Evolutionary conservation across 306 rosid species (phyloP).

Genomic region (Pyrus betulifolia): DNA sequence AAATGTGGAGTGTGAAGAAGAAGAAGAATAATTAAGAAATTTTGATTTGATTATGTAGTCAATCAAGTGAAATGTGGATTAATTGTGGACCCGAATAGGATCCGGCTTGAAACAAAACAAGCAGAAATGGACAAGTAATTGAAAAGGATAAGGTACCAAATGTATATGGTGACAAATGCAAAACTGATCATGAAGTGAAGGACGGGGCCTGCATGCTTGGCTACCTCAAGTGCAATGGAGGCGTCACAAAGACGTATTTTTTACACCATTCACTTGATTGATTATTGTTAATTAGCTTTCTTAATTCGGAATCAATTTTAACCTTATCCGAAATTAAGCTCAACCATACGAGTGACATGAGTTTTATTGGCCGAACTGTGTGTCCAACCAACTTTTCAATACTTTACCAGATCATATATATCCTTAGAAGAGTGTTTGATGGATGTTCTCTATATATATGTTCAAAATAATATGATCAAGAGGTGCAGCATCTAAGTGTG

Average conservation of each 20-base stretch:
- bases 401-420: background rate
- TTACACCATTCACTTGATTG: background rate
- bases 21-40: background rate
- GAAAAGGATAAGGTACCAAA: background rate
- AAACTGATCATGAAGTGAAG: background rate
- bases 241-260: background rate
- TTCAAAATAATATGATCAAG: background rate
- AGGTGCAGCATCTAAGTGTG: background rate
- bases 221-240: background rate
- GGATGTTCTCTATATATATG: background rate
- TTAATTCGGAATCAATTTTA: background rate
- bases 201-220: background rate
- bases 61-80: background rate
- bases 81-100: background rate
- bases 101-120: background rate
- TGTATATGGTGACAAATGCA: background rate
- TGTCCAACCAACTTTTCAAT: slow-evolving; percentile 2
- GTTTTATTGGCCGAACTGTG: slow-evolving; percentile 2
- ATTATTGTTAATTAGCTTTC: background rate
- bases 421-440: background rate
- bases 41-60: background rate
- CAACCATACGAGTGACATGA: background rate
- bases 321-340: background rate
- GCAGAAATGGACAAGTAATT: slow-evolving; percentile 6
- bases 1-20: background rate